A percentile compares a stretch with the other conserved stretches of the same genome.
These are phyloP conservation scores for Friedmanniomyces simplex DNA, from an alignment of 495 filamentous ascomycete species.

Conservation along the genomic window DNA sequence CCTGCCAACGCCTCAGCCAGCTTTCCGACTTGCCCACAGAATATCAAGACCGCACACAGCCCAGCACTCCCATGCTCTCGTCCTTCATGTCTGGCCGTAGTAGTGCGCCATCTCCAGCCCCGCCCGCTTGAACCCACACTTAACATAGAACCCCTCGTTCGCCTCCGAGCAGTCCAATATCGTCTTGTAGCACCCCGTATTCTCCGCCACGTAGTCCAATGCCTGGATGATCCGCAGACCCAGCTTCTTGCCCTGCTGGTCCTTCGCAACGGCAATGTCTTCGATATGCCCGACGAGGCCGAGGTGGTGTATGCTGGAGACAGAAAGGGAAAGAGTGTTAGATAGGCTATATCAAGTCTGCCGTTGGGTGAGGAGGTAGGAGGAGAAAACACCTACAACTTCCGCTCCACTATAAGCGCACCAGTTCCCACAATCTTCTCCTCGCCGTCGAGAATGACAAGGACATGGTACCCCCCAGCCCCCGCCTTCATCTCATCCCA, in stretches of 20 bases:
- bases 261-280: conserved; percentile 88
- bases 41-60: no score
- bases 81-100: conserved; percentile 42
- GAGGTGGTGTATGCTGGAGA: conserved; percentile 55
- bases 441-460: conserved; percentile 62
- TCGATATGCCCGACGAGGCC: conserved; percentile 91
- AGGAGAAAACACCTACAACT: conserved; percentile 49
- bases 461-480: conserved; percentile 73
- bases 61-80: no score
- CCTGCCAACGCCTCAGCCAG: no score
- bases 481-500: conserved; percentile 76
- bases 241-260: conserved; percentile 94
- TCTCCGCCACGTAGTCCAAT: conserved; percentile 73
- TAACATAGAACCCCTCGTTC: conserved; percentile 97
- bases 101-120: conserved; percentile 97
- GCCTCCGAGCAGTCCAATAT: conserved; percentile 69
- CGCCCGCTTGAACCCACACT: conserved; percentile 90
- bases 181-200: conserved; percentile 84
- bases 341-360: not conserved
- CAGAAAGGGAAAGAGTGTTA: not conserved
- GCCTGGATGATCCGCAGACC: conserved; percentile 89
- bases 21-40: no score
- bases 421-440: conserved; percentile 75
- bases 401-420: conserved; percentile 72
- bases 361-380: no score